These are phyloP conservation scores for Sambucus nigra DNA, from an alignment of 129 eudicot species.

Conservation along the genomic window DNA sequence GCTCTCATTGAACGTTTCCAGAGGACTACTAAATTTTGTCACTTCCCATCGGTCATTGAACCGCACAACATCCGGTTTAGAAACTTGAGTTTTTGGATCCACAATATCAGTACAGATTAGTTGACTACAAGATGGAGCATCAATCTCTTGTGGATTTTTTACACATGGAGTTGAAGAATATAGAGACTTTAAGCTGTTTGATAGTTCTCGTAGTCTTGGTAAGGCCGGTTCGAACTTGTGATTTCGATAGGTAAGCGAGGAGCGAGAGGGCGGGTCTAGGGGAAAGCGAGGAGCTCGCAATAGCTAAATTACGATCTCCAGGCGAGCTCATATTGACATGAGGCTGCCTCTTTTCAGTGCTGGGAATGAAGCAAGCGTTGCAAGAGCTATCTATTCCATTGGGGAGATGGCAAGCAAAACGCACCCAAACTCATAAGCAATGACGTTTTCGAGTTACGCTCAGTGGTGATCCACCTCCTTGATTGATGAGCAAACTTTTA, in stretches of 20 bases:
- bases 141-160: conserved; percentile 15
- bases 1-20: conserved; percentile 39
- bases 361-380: no score
- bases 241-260: no score
- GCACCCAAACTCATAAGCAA: no score
- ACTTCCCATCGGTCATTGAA: conserved; percentile 9
- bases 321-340: no score
- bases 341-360: no score
- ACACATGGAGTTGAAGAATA: conserved; percentile 36
- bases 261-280: no score
- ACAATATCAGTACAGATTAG: conserved; percentile 10
- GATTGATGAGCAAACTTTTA: conserved; percentile 5
- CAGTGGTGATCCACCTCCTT: conserved; percentile 39
- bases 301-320: no score
- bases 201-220: conserved; percentile 37
- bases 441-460: no score
- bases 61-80: conserved; percentile 6
- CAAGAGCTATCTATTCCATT: no score
- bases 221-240: no score
- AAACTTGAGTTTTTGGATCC: conserved; percentile 61
- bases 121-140: conserved; percentile 12
- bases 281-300: no score
- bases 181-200: conserved; percentile 41
- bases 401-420: no score
- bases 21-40: conserved; percentile 30